Base-by-base conservation (phyloP, 805 yeast genomes). In the Debaryomyces hansenii region DNA sequence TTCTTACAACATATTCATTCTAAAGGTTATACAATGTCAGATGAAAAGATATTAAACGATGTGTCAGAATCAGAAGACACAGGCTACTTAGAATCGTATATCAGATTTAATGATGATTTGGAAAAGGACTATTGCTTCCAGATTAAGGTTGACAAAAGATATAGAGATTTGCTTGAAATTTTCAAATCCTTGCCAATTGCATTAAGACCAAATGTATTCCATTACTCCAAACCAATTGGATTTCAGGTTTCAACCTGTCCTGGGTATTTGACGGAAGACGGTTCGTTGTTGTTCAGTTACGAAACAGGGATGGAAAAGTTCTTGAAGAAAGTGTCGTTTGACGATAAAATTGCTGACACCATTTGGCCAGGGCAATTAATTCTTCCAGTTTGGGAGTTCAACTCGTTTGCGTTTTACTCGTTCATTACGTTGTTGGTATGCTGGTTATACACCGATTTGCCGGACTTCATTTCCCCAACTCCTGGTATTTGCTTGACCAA, bases 361-460 rank as follows among this genome's bases (percentile, higher is more conserved):
- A 76, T 81, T 44, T 85, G 95, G 89, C 96, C 96, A 14, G 96
- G 96, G 32, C 97, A 92, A 72, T 78, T 94, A 64, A 72, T 94
- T 47, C 58, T 85, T 15, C 96, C 96, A 4, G 64, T 74, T 20
- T 89, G 95, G 90, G 68, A 72, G 49, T 68, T 68, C 48, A 72
- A 79, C 57, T 55, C 66, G 21, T 67, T 71, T 49, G 74, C 71
- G 24, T 75, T 66, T 52, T 69, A 74, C 53, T 54, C 73, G 29
- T 60, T 76, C 44, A 41, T 71, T 14, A 42, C 74, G 1, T 47
- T 70, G 4, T 67, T 88, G 56, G 42, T 78, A 8, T 67, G 69
- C 14, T 94, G 99, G 98, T 77, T 94, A 48, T 94, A 91, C 66
- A 84, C 96, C 1, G 98, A 94, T 69, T 76, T 94, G 63, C 99